Conservation (phyloP, 306 rosid genomes). For the Alnus glutinosa region DNA sequence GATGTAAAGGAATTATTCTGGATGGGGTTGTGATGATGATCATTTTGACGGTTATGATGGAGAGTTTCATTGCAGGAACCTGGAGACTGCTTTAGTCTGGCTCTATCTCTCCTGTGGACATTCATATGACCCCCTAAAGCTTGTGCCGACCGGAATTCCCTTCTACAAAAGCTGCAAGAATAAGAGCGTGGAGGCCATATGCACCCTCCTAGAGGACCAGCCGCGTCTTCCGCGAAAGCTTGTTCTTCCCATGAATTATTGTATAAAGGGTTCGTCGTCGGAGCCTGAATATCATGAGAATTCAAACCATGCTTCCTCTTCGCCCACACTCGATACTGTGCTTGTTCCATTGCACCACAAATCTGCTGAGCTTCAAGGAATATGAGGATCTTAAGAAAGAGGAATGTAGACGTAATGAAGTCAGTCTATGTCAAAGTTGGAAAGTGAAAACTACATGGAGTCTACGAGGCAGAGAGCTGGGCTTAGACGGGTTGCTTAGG, state of each 20-base stretch:
- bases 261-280: conserved; percentile 16
- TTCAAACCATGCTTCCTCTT: conserved; percentile 52
- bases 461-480: conserved; percentile 12
- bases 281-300: too few species aligned
- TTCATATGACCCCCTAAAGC: conserved; percentile 98
- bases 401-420: neutral
- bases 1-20: conserved; percentile 32
- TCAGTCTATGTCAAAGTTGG: conserved; percentile 14
- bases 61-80: conserved; percentile 33
- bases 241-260: conserved; percentile 90
- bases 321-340: conserved; percentile 60
- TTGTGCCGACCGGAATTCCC: conserved; percentile 93
- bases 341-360: conserved; percentile 58
- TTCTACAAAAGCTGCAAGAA: conserved; percentile 85
- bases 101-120: conserved; percentile 91
- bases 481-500: conserved; percentile 30
- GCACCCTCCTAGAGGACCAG: conserved; percentile 78
- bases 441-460: conserved; percentile 29
- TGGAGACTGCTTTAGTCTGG: conserved; percentile 70
- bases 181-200: conserved; percentile 96
- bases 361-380: neutral
- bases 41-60: conserved; percentile 25
- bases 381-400: neutral
- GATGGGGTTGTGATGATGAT: conserved; percentile 11
- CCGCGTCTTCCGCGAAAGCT: conserved; percentile 86